Base-by-base conservation (phyloP, 2,329 filamentous ascomycete species). In the Endoconidiophora laricicola region DNA sequence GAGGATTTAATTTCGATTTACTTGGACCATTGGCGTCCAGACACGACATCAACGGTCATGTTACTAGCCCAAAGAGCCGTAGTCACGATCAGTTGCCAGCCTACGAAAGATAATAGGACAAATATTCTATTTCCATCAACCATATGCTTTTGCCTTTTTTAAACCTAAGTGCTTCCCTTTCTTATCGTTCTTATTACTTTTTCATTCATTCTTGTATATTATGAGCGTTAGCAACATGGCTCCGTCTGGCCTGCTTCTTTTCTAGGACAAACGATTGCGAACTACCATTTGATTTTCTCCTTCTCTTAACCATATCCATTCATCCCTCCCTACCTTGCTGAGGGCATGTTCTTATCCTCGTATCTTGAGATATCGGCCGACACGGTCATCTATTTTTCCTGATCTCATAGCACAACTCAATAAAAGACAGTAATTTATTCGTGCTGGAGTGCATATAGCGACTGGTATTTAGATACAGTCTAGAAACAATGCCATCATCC, bases 11-110 rank as follows among this genome's bases (percentile, higher is more conserved):
- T 23, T 60, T 60, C n/a, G 57, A 55, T 7, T 67, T 68, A 56
- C 73, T 76, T 2, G 75, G 73, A 43, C 78, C 79, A 33, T 7
- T 7, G 7, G 3, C 24, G 9, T 9, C 36, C n/a, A 14, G 29
- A 6, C 24, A 20, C 39, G 18, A 29, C 18, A 16, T 16, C 36
- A 26, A n/a, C 10, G 18, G 4, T 36, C 18, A 40, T 45, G 41
- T 38, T 16, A 12, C 9, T 33, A 33, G 9, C 12, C 5, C 29
- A 33, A 44, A n/a, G 39, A 33, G 49, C 23, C 18, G 45, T 52
- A 12, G 53, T 52, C 58, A 55, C 41, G 65, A 67, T 50, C 65
- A 66, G 46, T 53, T 67, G 12, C 65, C 65, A 14, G 65, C 65
- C 18, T 67, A 67, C 52, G 61, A 63, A 54, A 62, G 63, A 55